These are phyloP conservation scores for Croton setiger DNA, from an alignment of 441 rosid species.

Conservation along the genomic window DNA sequence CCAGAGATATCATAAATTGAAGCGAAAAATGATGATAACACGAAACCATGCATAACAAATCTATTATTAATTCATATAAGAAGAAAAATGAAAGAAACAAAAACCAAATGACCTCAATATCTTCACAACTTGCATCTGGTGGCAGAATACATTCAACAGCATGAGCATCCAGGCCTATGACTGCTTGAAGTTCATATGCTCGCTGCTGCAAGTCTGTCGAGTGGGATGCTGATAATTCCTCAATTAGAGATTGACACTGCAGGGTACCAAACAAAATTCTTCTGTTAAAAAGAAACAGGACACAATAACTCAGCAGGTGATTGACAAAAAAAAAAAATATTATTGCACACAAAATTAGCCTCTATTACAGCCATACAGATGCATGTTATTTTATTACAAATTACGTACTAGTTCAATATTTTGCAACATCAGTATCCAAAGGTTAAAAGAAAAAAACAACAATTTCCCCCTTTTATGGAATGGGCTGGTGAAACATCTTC, in stretches of 20 bases:
- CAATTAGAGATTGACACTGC: constrained; percentile 90
- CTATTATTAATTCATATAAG: background rate
- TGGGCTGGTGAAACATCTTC: too few species aligned
- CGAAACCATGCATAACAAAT: background rate
- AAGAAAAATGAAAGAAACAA: constrained; percentile 3
- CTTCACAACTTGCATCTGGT: constrained; percentile 93
- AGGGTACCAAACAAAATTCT: constrained; percentile 22
- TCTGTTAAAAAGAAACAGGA: background rate
- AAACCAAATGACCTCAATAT: constrained; percentile 63
- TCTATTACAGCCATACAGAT: too few species aligned
- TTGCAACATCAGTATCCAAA: too few species aligned
- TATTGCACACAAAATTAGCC: background rate
- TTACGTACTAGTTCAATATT: too few species aligned
- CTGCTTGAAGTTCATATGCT: constrained; percentile 90
- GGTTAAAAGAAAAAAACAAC: too few species aligned
- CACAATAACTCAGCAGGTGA: background rate
- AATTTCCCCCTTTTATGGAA: too few species aligned
- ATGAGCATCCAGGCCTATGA: constrained; percentile 56
- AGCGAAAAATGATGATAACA: background rate
- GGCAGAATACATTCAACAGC: constrained; percentile 75
- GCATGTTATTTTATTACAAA: too few species aligned
- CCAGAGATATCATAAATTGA: background rate
- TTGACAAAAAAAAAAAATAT: background rate
- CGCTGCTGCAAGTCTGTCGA: constrained; percentile 98
- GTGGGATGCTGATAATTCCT: constrained; percentile 89